A percentile compares a stretch with the other conserved stretches of the same genome.
These are phyloP conservation scores for Tolypocladium tropicale DNA, from an alignment of 2,329 filamentous ascomycete species.

Conservation along the genomic window DNA sequence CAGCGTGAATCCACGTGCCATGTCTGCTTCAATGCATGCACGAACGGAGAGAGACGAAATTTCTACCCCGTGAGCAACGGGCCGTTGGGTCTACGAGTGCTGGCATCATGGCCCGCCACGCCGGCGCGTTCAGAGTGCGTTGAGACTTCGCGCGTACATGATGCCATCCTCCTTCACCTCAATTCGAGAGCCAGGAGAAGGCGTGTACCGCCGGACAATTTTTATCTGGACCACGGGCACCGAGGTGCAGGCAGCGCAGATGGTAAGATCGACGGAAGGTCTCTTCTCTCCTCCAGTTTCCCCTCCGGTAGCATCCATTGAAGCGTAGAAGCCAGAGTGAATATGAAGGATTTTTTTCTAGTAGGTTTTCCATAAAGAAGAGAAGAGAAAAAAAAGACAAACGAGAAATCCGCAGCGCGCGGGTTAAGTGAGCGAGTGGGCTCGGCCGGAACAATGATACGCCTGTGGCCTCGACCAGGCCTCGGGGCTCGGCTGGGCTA, in stretches of 20 bases:
- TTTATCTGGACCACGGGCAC: conserved; percentile 25
- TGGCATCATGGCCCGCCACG: not conserved
- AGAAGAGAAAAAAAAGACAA: conserved; percentile 13
- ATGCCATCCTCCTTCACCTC: not conserved
- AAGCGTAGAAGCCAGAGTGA: conserved; percentile 54
- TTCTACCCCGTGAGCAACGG: not conserved
- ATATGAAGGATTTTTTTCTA: conserved; percentile 49
- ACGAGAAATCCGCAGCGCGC: not conserved
- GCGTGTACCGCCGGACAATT: conserved; percentile 23
- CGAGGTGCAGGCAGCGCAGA: conserved; percentile 27
- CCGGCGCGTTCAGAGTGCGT: not conserved
- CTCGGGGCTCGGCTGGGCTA: not conserved
- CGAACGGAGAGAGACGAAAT: not conserved
- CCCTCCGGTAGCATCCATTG: conserved; percentile 50
- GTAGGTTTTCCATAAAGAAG: conserved; percentile 28
- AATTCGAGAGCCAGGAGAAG: not conserved
- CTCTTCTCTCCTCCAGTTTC: conserved; percentile 61
- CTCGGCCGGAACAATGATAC: conserved; percentile 16
- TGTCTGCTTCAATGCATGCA: not conserved
- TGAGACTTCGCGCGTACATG: not conserved
- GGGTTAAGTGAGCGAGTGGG: not conserved
- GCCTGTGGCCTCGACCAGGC: conserved; percentile 3
- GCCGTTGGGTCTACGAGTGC: not conserved
- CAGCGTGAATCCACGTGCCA: not conserved
- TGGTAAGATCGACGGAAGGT: conserved; percentile 36